Base-by-base conservation (phyloP, 805 yeast species). In the Saccharomycopsis selenospora region DNA sequence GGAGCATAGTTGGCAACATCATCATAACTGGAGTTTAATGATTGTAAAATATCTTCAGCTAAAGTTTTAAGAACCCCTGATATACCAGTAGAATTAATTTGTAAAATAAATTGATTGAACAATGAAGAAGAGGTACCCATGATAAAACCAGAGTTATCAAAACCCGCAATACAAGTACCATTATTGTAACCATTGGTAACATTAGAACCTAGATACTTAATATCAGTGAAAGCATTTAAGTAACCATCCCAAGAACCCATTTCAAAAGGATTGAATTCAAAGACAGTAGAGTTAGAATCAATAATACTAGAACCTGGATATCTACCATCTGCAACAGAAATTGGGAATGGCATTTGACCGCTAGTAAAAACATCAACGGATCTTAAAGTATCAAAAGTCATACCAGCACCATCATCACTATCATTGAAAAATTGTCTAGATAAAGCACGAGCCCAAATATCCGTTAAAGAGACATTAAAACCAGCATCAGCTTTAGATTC, bases 221-320 rank as follows among this genome's bases (percentile, higher is more conserved):
- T 65, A 51, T 83, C 81, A 10, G 80, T 70, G 62, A 88, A 87
- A 2, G 82, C 67, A 49, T 74, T 70, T 47, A 87, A 64, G 1
- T 82, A 69, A n/a, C 27, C 26, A 61, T 89, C 96, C 95, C 95
- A 88, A 3, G 95, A 80, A 11, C 96, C 96, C 59, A 88, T 65
- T 60, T 82, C 85, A 57, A 68, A 81, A 11, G 95, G 90, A 44
- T 72, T 74, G 55, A 77, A 63, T 55, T 80, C 78, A 54, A 80
- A 77, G 46, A 72, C 73, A 1, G 95, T 85, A 6, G 95, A 80
- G 67, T 86, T 88, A 27, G 65, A 61, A 51, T 75, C 71, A 44
- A 84, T 66, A 43, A 83, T 71, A 3, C 53, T 44, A 3, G 83
- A 71, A 24, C 77, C 78, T 8, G 86, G 86, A n/a, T 73, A 68